Evolutionary conservation across 2,329 filamentous ascomycete species (phyloP).

Genomic region (Chaetomiaceae sp.): DNA sequence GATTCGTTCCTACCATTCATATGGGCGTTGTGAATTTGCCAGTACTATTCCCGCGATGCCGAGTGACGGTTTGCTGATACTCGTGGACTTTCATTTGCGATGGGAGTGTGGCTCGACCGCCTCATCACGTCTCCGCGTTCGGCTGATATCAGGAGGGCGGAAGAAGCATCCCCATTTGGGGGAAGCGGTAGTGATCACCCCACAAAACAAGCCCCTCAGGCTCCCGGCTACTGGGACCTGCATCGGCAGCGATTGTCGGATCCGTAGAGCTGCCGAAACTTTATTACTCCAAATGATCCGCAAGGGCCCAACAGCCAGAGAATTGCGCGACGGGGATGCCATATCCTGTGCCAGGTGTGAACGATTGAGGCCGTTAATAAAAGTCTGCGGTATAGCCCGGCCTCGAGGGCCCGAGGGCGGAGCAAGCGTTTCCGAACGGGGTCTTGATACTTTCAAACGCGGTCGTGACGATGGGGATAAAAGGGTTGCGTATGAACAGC

Average conservation of each 20-base stretch:
- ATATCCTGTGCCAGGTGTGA: background rate
- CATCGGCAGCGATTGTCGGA: background rate
- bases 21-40: too few relatives aligned
- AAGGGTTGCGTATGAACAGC: background rate
- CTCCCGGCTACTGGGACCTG: conserved; percentile 9
- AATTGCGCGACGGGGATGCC: background rate
- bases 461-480: background rate
- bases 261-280: background rate
- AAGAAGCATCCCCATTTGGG: conserved; percentile 20
- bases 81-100: background rate
- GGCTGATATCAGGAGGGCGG: conserved; percentile 19
- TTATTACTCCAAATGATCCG: background rate
- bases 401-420: conserved; percentile 22
- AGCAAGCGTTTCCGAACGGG: conserved; percentile 22
- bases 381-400: conserved; percentile 6
- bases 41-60: too few relatives aligned
- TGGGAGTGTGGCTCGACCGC: background rate
- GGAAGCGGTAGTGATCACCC: background rate
- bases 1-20: too few relatives aligned
- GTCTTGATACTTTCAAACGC: conserved; percentile 1
- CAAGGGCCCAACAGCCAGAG: background rate
- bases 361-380: conserved; percentile 12
- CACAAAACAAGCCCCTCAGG: conserved; percentile 8
- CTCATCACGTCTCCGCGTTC: background rate
- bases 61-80: too few relatives aligned